Base-by-base conservation (phyloP, 495 filamentous ascomycete species). In the Penicillium cinerascens region DNA sequence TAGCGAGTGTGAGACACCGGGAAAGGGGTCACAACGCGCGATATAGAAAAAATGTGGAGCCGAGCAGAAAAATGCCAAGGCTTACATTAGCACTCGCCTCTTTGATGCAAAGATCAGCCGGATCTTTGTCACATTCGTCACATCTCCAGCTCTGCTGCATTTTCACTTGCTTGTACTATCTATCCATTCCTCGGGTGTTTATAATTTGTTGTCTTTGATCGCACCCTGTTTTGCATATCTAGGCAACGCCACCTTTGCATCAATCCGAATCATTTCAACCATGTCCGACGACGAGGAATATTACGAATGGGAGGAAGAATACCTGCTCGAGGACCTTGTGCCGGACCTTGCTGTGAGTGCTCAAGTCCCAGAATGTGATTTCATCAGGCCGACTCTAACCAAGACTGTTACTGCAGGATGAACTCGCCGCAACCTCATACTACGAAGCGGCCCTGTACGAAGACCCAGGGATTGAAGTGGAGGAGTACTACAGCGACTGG, bases 251-350 rank as follows among this genome's bases (percentile, higher is more conserved):
- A 21, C 29, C 40, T 33, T 47, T 44, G 39, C 29, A 39, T 53
- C 21, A 35, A 35, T 18, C 26, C 16, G 16, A 22, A 9, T 40
- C 51, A 21, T 44, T 29, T 54, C 26, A 38, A 62, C 46, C 44
- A 78, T 78, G 75, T 79, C 76, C 42, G 77, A 79, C 53, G 74
- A 78, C 54, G 77, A 79, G 39, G 75, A 78, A 17, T 76, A 74
- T 47, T 74, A 71, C 38, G 72, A 78, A 35, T 74, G 71, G 42
- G 70, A 69, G 41, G 70, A 76, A 18, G 74, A 76, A 9, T 73
- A 71, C 47, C 57, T 68, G 44, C 70, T 69, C 25, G 74, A 77
- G 26, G 76, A 78, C 11, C 57, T 65, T 29, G 69, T 69, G 4
- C 70, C 71, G 4, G 70, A 68, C 23, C 54, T 73, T 23, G 74